phyloP scores from a whole-genome alignment of 352 stramenopile species.

The Plasmopara muralis region DNA sequence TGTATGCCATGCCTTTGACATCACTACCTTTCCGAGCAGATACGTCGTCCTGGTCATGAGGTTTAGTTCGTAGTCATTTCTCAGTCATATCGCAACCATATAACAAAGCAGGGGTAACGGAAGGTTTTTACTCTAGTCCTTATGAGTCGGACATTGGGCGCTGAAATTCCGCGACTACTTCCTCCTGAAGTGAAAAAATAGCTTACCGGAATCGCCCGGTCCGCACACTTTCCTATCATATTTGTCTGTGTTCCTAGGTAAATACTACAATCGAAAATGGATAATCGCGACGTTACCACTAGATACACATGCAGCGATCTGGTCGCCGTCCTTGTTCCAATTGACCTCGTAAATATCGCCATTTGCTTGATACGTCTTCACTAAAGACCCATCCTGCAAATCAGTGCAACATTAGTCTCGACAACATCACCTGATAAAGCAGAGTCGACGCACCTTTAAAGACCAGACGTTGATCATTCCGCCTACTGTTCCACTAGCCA shows the following conservation, averaged over 20 bases:
- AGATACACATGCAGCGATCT: constrained; percentile 83
- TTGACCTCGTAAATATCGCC: constrained; percentile 99
- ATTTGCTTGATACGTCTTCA: constrained; percentile 86
- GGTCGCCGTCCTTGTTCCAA: constrained; percentile 90
- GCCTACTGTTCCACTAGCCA: constrained; percentile 95
- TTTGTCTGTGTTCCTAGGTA: constrained; percentile 34
- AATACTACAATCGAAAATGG: constrained; percentile 89
- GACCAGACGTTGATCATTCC: constrained; percentile 97
- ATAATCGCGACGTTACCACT: constrained; percentile 85
- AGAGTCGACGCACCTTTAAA: constrained; percentile 81
- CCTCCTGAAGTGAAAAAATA: constrained; percentile 10
- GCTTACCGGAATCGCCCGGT: too few species aligned
- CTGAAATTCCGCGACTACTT: constrained; percentile 18
- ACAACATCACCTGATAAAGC: background rate
- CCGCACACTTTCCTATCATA: constrained; percentile 7
- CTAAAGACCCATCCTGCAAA: constrained; percentile 58
- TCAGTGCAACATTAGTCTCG: background rate
- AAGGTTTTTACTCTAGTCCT: constrained; percentile 31
- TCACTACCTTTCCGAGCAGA: too few species aligned
- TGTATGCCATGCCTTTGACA: too few species aligned
- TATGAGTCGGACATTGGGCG: constrained; percentile 25
- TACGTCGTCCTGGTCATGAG: too few species aligned
- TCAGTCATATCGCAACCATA: too few species aligned
- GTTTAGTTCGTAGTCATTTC: too few species aligned
- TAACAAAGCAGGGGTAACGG: constrained; percentile 13